Evolutionary conservation across 2,329 filamentous ascomycete genomes (phyloP).

Genomic region (Cladobotryum mycophilum): DNA sequence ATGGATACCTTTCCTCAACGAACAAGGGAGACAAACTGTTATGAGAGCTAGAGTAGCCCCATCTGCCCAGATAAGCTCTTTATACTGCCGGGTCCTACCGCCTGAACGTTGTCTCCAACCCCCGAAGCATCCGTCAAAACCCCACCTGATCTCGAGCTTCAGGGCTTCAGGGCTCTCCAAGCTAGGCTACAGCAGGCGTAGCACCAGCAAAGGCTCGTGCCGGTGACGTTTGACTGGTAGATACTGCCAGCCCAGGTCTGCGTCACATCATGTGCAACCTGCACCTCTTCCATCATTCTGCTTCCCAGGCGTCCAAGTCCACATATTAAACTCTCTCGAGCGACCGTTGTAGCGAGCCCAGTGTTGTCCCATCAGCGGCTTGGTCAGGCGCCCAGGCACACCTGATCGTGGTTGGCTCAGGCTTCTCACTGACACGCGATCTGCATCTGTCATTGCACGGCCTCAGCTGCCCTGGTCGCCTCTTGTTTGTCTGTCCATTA

Average conservation of each 20-base stretch:
- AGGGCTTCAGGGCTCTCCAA: neutral
- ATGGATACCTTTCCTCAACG: no score
- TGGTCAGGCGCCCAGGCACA: slow-evolving; percentile 3
- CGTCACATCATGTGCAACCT: slow-evolving; percentile 9
- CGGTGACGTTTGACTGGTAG: no score
- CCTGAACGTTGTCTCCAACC: no score
- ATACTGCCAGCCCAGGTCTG: neutral
- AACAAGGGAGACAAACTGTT: no score
- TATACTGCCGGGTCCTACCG: no score
- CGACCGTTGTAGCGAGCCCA: neutral
- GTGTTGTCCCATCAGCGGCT: neutral
- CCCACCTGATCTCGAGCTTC: neutral
- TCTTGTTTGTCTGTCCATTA: neutral
- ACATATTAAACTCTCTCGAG: neutral
- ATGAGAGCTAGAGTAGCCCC: no score
- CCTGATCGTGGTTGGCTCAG: neutral
- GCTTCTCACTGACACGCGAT: neutral
- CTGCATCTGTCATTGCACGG: neutral
- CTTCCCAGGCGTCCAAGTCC: slow-evolving; percentile 2
- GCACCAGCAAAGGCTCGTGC: slow-evolving; percentile 1
- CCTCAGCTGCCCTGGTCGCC: neutral
- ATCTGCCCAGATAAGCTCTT: no score
- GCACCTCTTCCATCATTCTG: neutral
- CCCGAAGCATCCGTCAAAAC: neutral
- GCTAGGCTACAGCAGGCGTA: slow-evolving; percentile 2